Base-by-base conservation (phyloP, 345 rosid species). In the Murraya paniculata region DNA sequence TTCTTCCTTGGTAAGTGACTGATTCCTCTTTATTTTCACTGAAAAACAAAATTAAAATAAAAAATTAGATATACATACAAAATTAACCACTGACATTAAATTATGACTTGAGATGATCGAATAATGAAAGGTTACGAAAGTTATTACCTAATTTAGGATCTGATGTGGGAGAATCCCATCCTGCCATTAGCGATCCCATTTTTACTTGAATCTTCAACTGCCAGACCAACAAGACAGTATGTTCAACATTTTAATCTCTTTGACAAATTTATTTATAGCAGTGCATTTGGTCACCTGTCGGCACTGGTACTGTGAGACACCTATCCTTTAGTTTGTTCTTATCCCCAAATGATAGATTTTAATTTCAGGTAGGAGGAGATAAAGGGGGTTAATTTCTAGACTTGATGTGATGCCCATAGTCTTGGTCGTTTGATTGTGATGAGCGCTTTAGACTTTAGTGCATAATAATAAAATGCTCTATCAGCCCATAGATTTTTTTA, bases 151-250 rank as follows among this genome's bases (percentile, higher is more conserved):
- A 69, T 16, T 80, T 82, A 14, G 90, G 82, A 87, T 90, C 90
- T 2, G 61, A 57, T 13, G 82, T 79, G 21, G 79, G 89, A 19
- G 97, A 96, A 80, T 90, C 95, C 99, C 99, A 96, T 73, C 99
- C 99, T 57, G 94, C 82, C 99, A 96, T 85, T 84, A 96, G 82
- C 85, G 98, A 96, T 78, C 99, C 99, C 99, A 96, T 94, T 79
- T 81, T 66, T 55, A 2, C 72, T 21, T 21, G 13, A 72, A 25
- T 11, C 71, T 78, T 60, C 38, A 60, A 25, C 57, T 33, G 38
- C 57, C 33, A 41, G 59, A 41, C 21, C 38, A 9, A n/a, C 45
- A 50, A 21, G 24, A 33, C 4, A 33, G 11, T 19, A 48, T 72
- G 2, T 2, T 22, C 3, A 16, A 0, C 7, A 0, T 0, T 3